Conservation (phyloP, 768 basidiomycete species). For the Mycena maculata region DNA sequence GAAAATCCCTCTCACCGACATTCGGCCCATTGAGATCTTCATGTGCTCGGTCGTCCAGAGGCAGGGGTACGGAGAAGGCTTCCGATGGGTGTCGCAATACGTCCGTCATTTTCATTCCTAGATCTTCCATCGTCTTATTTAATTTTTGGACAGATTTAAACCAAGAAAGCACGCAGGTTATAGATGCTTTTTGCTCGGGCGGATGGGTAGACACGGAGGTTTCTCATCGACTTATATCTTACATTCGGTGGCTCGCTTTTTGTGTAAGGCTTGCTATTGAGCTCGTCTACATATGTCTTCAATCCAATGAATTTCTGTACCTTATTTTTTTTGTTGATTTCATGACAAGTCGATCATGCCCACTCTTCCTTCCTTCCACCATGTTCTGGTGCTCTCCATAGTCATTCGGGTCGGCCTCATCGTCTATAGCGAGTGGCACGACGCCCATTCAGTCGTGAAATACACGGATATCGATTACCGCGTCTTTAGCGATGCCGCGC, state of each 20-base stretch:
- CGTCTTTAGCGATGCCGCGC: conserved; percentile 93
- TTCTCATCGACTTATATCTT: conserved; percentile 20
- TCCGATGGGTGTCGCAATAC: conserved; percentile 98
- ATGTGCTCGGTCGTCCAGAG: conserved; percentile 99
- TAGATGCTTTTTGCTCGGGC: conserved; percentile 18
- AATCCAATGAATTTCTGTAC: conserved; percentile 14
- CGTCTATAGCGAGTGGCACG: conserved; percentile 91
- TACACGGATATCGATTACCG: conserved; percentile 99
- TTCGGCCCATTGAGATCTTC: conserved; percentile 98
- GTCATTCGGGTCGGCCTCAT: conserved; percentile 78
- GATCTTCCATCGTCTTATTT: conserved; percentile 11
- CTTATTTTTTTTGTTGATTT: background rate
- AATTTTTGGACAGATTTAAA: conserved; percentile 50
- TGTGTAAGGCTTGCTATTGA: background rate
- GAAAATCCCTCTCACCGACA: conserved; percentile 96
- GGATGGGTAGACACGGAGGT: conserved; percentile 3
- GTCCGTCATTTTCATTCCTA: conserved; percentile 58
- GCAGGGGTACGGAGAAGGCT: conserved; percentile 98
- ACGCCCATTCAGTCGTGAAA: conserved; percentile 83
- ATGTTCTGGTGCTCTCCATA: conserved; percentile 64
- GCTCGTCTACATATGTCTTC: conserved; percentile 12
- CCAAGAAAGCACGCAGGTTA: conserved; percentile 2
- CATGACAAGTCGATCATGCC: conserved; percentile 21
- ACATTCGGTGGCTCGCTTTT: conserved; percentile 24
- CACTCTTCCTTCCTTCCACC: conserved; percentile 56